These are phyloP conservation scores for Neonectria magnoliae DNA, from an alignment of 2,329 filamentous ascomycete species.

Conservation along the genomic window DNA sequence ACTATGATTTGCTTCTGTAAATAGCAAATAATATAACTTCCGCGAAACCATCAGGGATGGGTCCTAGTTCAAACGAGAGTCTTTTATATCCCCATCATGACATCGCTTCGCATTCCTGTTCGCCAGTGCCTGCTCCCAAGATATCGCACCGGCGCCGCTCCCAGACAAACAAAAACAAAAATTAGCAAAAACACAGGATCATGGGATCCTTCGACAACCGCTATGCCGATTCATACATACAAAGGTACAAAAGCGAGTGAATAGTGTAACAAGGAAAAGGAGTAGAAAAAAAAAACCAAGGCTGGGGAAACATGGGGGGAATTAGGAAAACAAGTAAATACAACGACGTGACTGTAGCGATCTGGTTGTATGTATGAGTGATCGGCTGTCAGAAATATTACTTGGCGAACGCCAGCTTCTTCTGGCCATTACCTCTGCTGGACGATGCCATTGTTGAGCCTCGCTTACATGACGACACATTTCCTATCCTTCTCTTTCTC, in stretches of 20 bases:
- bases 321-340: conserved; percentile 5
- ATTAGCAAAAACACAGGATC: neutral
- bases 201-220: conserved; percentile 12
- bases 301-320: conserved; percentile 21
- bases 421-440: conserved; percentile 21
- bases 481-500: conserved; percentile 60
- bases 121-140: conserved; percentile 27
- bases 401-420: conserved; percentile 11
- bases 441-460: neutral
- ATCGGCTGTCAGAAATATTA: conserved; percentile 19
- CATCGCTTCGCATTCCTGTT: conserved; percentile 16
- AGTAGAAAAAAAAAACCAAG: neutral
- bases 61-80: conserved; percentile 1
- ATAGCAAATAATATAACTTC: neutral
- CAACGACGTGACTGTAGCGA: conserved; percentile 24
- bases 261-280: conserved; percentile 26
- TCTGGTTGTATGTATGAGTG: conserved; percentile 32
- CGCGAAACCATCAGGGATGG: neutral
- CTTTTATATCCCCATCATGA: conserved; percentile 6
- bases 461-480: conserved; percentile 62
- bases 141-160: conserved; percentile 24
- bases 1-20: neutral
- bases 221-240: conserved; percentile 30
- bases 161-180: conserved; percentile 9
- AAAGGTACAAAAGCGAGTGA: conserved; percentile 27